Evolutionary conservation across 495 filamentous ascomycete genomes (phyloP).

Genomic region (Trichoderma orchidacearum): DNA sequence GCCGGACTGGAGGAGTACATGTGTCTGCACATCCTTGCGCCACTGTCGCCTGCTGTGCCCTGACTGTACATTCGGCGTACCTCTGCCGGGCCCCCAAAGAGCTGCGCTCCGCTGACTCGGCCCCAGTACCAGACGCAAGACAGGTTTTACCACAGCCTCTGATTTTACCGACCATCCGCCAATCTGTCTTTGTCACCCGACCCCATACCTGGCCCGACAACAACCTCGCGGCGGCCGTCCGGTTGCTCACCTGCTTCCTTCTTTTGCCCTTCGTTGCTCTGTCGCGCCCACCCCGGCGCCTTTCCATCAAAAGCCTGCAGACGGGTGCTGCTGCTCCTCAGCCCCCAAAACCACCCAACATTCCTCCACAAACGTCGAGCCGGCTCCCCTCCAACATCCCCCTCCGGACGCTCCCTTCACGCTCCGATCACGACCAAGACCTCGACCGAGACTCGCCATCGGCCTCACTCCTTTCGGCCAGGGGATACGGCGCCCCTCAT

Average conservation of each 20-base stretch:
- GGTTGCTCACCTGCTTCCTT: background rate
- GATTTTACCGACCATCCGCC: background rate
- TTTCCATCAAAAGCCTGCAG: conserved; percentile 13
- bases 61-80: background rate
- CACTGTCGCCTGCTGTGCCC: background rate
- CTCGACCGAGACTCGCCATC: conserved; percentile 16
- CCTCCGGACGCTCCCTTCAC: conserved; percentile 39
- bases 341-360: conserved; percentile 39
- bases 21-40: background rate
- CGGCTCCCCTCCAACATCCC: conserved; percentile 50
- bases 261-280: background rate
- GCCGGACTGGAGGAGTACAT: background rate
- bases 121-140: background rate
- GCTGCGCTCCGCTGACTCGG: background rate
- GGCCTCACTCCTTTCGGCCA: conserved; percentile 19
- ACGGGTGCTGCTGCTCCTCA: conserved; percentile 46
- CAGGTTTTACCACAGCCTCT: background rate
- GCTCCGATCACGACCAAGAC: conserved; percentile 11
- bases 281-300: background rate
- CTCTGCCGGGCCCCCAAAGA: background rate
- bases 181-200: background rate
- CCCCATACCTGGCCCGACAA: too few species aligned
- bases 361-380: conserved; percentile 36
- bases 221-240: too few species aligned
- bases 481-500: conserved; percentile 18